These are phyloP conservation scores for Spathaspora sp. DNA, from an alignment of 805 yeast species.

Conservation along the genomic window DNA sequence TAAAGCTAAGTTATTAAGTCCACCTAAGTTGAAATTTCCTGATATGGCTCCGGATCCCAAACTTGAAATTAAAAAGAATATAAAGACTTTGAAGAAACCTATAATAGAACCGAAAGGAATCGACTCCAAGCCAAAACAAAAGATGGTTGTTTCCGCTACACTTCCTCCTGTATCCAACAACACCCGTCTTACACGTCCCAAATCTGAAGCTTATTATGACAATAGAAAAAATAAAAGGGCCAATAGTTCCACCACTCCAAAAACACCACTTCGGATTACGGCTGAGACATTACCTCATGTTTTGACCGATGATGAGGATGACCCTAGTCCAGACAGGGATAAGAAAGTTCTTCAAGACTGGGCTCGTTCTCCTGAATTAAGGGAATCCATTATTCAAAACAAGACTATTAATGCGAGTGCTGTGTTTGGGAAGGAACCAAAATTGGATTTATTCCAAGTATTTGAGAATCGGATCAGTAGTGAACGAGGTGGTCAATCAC, in stretches of 20 bases:
- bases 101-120: not conserved
- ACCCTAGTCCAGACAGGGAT: conserved; percentile 14
- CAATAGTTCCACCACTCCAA: not conserved
- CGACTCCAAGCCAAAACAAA: not conserved
- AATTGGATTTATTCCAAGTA: conserved; percentile 62
- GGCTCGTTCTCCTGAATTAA: conserved; percentile 38
- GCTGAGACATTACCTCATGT: conserved; percentile 34
- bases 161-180: not conserved
- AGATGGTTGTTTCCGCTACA: not conserved
- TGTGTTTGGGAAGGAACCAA: conserved; percentile 74
- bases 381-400: conserved; percentile 22
- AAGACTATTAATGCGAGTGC: conserved; percentile 54
- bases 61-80: not conserved
- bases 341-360: conserved; percentile 26
- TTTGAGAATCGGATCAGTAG: conserved; percentile 39
- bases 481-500: conserved; percentile 52
- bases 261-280: conserved; percentile 1
- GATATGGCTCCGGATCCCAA: not conserved
- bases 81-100: not conserved
- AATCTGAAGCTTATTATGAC: not conserved
- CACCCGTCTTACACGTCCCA: not conserved
- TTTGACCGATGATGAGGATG: conserved; percentile 37
- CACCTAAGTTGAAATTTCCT: not conserved
- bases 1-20: not conserved
- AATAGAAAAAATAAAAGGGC: too few relatives aligned